Percentiles rank a stretch among this genome's conserved stretches.
Evolutionary conservation across 805 yeast genomes (phyloP).

Genomic region (Lachancea meyersii): DNA sequence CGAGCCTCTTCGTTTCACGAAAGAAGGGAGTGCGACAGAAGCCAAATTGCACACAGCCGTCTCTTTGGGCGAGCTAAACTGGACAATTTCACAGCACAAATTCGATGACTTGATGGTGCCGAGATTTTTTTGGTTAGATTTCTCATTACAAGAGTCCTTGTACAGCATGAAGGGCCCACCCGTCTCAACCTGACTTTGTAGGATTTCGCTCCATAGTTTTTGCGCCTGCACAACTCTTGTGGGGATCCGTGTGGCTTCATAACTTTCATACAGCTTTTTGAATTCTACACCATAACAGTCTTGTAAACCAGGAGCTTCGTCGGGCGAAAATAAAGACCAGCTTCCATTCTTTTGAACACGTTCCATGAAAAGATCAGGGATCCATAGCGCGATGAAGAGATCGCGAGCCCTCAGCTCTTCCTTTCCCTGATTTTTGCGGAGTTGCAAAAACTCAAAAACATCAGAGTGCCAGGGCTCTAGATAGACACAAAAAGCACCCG

Average conservation of each 20-base stretch:
- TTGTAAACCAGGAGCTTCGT: slow-evolving; percentile 74
- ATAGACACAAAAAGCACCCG: slow-evolving; percentile 92
- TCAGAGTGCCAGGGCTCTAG: slow-evolving; percentile 97
- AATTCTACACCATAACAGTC: slow-evolving; percentile 84
- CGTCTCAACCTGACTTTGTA: slow-evolving; percentile 90
- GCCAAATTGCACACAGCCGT: slow-evolving; percentile 93
- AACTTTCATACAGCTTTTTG: slow-evolving; percentile 55
- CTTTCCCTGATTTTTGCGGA: slow-evolving; percentile 89
- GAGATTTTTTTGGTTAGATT: slow-evolving; percentile 83
- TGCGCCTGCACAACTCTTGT: slow-evolving; percentile 71
- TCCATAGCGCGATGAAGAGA: slow-evolving; percentile 85
- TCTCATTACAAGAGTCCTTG: slow-evolving; percentile 81
- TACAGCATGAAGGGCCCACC: slow-evolving; percentile 92
- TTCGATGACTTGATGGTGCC: slow-evolving; percentile 91
- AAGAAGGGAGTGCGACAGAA: slow-evolving; percentile 80
- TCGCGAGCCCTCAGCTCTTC: slow-evolving; percentile 92
- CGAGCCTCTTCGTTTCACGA: slow-evolving; percentile 42
- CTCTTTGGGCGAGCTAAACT: slow-evolving; percentile 82
- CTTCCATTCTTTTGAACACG: slow-evolving; percentile 71
- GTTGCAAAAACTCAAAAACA: slow-evolving; percentile 72
- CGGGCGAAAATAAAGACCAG: slow-evolving; percentile 88
- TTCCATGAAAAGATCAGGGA: slow-evolving; percentile 88
- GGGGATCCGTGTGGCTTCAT: slow-evolving; percentile 61
- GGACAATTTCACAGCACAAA: slow-evolving; percentile 87
- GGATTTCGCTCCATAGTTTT: slow-evolving; percentile 77